Evolutionary conservation across 2,329 filamentous ascomycete genomes (phyloP).

Genomic region (Decorospora gaudefroyi): DNA sequence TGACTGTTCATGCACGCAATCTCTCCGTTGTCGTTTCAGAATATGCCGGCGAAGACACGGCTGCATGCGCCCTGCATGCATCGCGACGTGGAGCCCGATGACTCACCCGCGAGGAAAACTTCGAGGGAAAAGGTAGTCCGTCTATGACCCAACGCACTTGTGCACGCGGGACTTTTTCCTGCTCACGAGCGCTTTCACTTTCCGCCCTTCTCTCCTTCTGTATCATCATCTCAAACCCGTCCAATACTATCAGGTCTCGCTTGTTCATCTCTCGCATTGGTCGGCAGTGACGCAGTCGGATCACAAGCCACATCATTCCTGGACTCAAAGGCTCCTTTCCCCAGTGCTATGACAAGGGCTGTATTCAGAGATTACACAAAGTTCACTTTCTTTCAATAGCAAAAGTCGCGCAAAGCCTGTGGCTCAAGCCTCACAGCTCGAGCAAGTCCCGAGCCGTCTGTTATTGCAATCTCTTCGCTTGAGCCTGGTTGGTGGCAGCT

Average conservation of each 20-base stretch:
- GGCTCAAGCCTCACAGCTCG: slow-evolving; percentile 12
- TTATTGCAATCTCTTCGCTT: slow-evolving; percentile 13
- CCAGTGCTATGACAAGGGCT: slow-evolving; percentile 5
- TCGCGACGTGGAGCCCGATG: slow-evolving; percentile 40
- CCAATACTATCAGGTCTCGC: slow-evolving; percentile 25
- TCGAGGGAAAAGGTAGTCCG: slow-evolving; percentile 8
- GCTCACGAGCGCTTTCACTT: slow-evolving; percentile 4
- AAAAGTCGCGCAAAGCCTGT: slow-evolving; percentile 32
- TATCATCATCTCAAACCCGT: slow-evolving; percentile 25
- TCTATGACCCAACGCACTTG: slow-evolving; percentile 1
- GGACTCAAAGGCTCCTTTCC: slow-evolving; percentile 11
- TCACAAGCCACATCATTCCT: slow-evolving; percentile 27
- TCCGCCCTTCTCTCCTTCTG: slow-evolving; percentile 12
- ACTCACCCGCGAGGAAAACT: slow-evolving; percentile 36
- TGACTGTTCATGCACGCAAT: slow-evolving; percentile 28
- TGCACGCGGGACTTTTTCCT: slow-evolving; percentile 19
- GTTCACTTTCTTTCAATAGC: slow-evolving; percentile 21
- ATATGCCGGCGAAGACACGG: slow-evolving; percentile 30
- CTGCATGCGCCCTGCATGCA: slow-evolving; percentile 35
- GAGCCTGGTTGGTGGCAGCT: background rate
- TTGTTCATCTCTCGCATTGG: slow-evolving; percentile 17
- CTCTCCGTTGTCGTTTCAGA: slow-evolving; percentile 37
- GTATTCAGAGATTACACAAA: slow-evolving; percentile 15
- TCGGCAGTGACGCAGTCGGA: slow-evolving; percentile 11
- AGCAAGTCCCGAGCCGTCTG: slow-evolving; percentile 16